Evolutionary conservation across 441 rosid species (phyloP).

Genomic region (Gossypium gossypioides): DNA sequence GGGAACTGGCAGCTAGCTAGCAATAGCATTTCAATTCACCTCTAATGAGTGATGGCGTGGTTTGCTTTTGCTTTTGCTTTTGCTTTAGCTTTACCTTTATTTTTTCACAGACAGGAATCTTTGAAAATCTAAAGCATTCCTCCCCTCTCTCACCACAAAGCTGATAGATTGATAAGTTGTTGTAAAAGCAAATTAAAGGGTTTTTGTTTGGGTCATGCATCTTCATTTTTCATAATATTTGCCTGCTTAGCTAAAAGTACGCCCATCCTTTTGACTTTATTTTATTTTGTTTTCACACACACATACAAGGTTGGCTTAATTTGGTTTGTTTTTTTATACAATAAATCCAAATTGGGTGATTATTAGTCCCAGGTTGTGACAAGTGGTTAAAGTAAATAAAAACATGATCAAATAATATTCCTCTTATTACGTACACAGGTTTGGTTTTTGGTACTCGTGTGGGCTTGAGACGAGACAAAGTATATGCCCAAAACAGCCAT

Average conservation of each 20-base stretch:
- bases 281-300: too few species aligned
- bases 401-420: neutral
- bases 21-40: neutral
- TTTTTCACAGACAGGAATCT: constrained; percentile 49
- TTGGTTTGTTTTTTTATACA: neutral
- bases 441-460: neutral
- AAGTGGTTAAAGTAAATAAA: neutral
- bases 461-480: neutral
- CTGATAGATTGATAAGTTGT: neutral
- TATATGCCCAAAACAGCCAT: constrained; percentile 9
- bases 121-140: constrained; percentile 43
- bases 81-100: constrained; percentile 25
- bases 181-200: neutral
- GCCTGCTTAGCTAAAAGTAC: too few species aligned
- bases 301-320: too few species aligned
- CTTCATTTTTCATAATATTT: too few species aligned
- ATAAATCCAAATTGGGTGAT: neutral
- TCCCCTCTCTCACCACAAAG: neutral
- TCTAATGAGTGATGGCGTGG: constrained; percentile 39
- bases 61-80: constrained; percentile 29
- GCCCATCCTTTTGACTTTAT: too few species aligned
- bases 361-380: neutral
- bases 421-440: neutral
- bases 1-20: neutral
- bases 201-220: too few species aligned